Evolutionary conservation across 345 rosid genomes (phyloP), one percentile per base, ranked within the genome.

Genomic region (Salix udensis): DNA sequence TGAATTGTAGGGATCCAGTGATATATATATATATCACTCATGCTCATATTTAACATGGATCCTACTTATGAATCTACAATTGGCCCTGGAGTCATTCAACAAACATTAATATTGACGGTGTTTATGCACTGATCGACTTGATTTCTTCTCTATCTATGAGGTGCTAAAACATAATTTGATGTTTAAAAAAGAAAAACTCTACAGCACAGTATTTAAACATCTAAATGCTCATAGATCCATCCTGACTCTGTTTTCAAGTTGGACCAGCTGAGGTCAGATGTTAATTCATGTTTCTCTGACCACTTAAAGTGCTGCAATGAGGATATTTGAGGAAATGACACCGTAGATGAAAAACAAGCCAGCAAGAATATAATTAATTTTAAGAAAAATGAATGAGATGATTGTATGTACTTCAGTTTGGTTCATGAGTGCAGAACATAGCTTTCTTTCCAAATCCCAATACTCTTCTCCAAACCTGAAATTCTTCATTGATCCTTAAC

Each of bases 391-490:
- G 71, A 67, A 23, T 24, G 11, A 66, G 65, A 48, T 52, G 24
- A 58, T 10, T 39, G 58, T 28, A 68, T 31, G 48, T 76, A 95
- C 97, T 90, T 84, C 83, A 12, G 82, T 73, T 80, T 84, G 82
- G 69, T 70, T 78, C 68, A 77, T 78, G 69, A 91, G 86, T 72
- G 91, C 91, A 81, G 77, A 79, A 77, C 98, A 93, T 37, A 93
- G 96, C 85, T 87, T 88, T 88, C 98, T 90, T 83, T 95, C 98
- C 71, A 95, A 78, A 74, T 89, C 83, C 98, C 97, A 95, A 70
- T 89, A 95, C 85, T 90, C 98, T 74, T 84, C 85, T 74, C 98
- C 98, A 19, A 58, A 77, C 72, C 73, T 84, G 69, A 95, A 95
- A 79, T 85, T 95, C 97, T 81, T 89, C 87, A 21, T 50, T 82